Evolutionary conservation across 495 filamentous ascomycete genomes (phyloP), one percentile per base, ranked within the genome.

Genomic region (Xylaria longipes): DNA sequence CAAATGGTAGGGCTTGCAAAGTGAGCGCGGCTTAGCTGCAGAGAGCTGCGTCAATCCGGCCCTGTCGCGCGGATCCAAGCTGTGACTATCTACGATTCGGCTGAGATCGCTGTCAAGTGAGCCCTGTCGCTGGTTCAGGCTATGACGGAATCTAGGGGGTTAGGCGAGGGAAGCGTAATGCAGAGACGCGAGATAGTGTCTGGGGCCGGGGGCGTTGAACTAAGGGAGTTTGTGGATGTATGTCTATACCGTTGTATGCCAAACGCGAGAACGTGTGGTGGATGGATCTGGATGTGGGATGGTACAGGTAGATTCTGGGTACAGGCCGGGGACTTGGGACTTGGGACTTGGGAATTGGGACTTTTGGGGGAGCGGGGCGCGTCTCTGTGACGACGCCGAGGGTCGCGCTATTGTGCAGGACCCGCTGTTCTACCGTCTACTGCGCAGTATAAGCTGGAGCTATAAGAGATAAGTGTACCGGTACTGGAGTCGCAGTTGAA

Each of bases 1-100:
- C 82, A 85, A 81, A 80, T 82, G 77, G 82, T 84, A 82, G 78
- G 80, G 83, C 82, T 82, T 82, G 83, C 78, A 82, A 82, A 78
- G 72, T 73, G 72, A 77, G 72, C 77, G 80, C 82, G 81, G 79
- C 84, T 83, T 80, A 82, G 78, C 82, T 85, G 84, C 84, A 84
- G 77, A 76, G 71, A 74, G 76, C 73, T 83, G 82, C 82, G 81
- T 83, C 78, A 82, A 81, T 80, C 79, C 81, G 80, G 79, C 76
- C 79, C 74, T 80, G 73, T 80, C 74, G 75, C 69, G 74, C 79
- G 78, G 77, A 81, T 81, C 74, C 76, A 76, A 76, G 78, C 75
- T 74, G 76, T 70, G 77, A 72, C 74, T 76, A 81, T 78, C 80
- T 78, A 84, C 81, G 71, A 54, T 78, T 78, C 77, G 73, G 79